Evolutionary conservation across 1,284 basidiomycete genomes (phyloP).

Genomic region (Cryptococcus amylolentus): DNA sequence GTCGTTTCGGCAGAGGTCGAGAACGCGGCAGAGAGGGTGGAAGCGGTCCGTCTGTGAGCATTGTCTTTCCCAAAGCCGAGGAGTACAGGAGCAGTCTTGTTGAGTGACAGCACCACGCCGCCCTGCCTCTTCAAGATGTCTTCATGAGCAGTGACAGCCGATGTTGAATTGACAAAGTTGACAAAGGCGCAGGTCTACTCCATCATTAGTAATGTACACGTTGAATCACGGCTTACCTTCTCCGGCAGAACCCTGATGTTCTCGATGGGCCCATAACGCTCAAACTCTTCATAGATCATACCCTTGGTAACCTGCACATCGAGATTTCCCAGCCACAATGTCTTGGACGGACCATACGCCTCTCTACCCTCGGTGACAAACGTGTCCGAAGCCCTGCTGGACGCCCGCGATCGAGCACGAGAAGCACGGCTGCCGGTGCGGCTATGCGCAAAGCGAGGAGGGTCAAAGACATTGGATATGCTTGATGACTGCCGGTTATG

Average conservation of each 20-base stretch:
- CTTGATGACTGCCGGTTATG: slow-evolving; percentile 50
- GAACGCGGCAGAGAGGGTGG: slow-evolving; percentile 62
- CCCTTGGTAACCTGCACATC: slow-evolving; percentile 89
- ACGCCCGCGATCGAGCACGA: slow-evolving; percentile 41
- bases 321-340: slow-evolving; percentile 95
- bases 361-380: too few species aligned
- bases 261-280: slow-evolving; percentile 94
- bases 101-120: slow-evolving; percentile 81
- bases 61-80: slow-evolving; percentile 98
- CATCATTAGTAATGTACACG: background rate
- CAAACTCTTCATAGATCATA: slow-evolving; percentile 89
- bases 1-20: slow-evolving; percentile 54
- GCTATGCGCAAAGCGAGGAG: slow-evolving; percentile 11
- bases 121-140: slow-evolving; percentile 91
- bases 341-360: slow-evolving; percentile 65
- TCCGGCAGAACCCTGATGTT: slow-evolving; percentile 88
- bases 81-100: slow-evolving; percentile 86
- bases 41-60: slow-evolving; percentile 74
- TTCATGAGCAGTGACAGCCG: slow-evolving; percentile 94
- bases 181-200: slow-evolving; percentile 93
- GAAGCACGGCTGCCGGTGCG: slow-evolving; percentile 50
- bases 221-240: slow-evolving; percentile 62
- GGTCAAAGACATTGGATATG: slow-evolving; percentile 65
- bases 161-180: slow-evolving; percentile 91
- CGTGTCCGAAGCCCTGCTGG: slow-evolving; percentile 19